phyloP scores from a whole-genome alignment of 768 basidiomycete species.

The Tephrocybe sp. region DNA sequence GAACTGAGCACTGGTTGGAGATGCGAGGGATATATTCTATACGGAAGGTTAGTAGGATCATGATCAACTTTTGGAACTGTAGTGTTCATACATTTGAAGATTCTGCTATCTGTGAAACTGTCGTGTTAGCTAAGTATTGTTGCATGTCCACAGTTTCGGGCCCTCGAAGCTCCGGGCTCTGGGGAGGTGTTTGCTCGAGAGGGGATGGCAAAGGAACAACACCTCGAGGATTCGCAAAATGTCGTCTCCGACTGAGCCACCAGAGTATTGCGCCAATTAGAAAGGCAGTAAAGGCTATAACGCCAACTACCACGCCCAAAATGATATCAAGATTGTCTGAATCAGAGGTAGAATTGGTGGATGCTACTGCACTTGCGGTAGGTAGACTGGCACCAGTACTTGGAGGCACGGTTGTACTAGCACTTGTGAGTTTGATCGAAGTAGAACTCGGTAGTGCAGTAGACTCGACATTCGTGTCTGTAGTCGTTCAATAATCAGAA shows the following conservation, averaged over 20 bases:
- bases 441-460: conserved; percentile 31
- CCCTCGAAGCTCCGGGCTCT: not conserved
- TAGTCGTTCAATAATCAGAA: conserved; percentile 15
- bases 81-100: conserved; percentile 11
- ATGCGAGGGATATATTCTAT: conserved; percentile 13
- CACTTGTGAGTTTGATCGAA: not conserved
- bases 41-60: not conserved
- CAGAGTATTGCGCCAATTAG: conserved; percentile 28
- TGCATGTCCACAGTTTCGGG: conserved; percentile 8
- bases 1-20: conserved; percentile 15
- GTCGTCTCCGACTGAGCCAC: conserved; percentile 20
- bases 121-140: conserved; percentile 18
- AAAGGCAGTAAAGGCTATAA: conserved; percentile 31
- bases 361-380: conserved; percentile 5
- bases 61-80: too few relatives aligned
- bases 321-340: conserved; percentile 27
- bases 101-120: not conserved
- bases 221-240: conserved; percentile 10
- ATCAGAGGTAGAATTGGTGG: conserved; percentile 15
- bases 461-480: conserved; percentile 36
- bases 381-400: not conserved
- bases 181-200: conserved; percentile 7
- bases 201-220: conserved; percentile 6
- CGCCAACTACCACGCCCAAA: conserved; percentile 47
- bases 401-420: conserved; percentile 13